Base-by-base conservation (phyloP, 163 green algal genomes). In the Volvox carteri region DNA sequence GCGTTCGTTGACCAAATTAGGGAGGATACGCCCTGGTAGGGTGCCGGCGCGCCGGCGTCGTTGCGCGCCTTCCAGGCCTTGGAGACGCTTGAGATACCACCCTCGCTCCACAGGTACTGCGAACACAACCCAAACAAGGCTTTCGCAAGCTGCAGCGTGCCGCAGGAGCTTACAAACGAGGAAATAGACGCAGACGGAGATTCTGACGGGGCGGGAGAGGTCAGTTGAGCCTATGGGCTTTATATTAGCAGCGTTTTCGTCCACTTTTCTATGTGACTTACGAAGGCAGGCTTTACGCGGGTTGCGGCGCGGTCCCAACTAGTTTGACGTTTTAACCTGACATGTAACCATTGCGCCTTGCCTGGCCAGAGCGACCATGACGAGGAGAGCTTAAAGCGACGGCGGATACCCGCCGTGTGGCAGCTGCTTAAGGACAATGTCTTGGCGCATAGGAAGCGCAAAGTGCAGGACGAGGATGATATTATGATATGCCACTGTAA, bases 401-500 rank as follows among this genome's bases (percentile, higher is more conserved):
- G 83, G 54, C 80, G 88, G 0, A 91, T 96, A 30, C 96, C 96
- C 14, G 93, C 95, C 0, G 93, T 99, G 2, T 98, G 96, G 96
- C 96, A 98, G 93, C 92, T 96, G 9, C 90, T 99, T 28, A 78
- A 83, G 52, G 91, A 91, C 56, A 99, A 99, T 91, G 86, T 97
- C 48, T 97, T 97, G 91, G 95, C 93, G 30, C 95, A 98, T 90
- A 90, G 97, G 1, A 92, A 94, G 87, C 92, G 93, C 7, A 98
- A 97, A 46, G 54, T 90, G 67, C 92, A 97, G 91, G 94, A 98
- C 48, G 97, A 98, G 84, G 97, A 99, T 78, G 97, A 99, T 86
- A 96, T 99, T 90, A 98, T 99, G 96, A 95, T 99, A 33, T 99
- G 97, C 94, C 93, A 98, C 65, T 99, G 97, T 93, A 92, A 92